A percentile compares a stretch with the other conserved stretches of the same genome.
phyloP scores from a whole-genome alignment of 805 yeast genomes.

The Myxozyma monticola region DNA sequence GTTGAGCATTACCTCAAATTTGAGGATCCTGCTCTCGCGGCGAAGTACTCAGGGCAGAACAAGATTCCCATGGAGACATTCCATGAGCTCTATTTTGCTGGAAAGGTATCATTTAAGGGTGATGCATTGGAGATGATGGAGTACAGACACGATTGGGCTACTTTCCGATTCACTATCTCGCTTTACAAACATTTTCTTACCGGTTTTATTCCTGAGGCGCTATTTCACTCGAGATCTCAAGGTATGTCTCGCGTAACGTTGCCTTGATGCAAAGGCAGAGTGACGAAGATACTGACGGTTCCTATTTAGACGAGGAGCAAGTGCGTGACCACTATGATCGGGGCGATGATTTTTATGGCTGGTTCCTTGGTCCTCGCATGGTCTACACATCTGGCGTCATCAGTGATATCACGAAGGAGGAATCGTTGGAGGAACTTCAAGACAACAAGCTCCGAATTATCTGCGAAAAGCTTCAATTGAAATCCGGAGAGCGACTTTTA shows the following conservation, averaged over 20 bases:
- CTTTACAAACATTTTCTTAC: conserved; percentile 77
- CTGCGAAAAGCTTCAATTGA: conserved; percentile 78
- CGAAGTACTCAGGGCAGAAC: conserved; percentile 66
- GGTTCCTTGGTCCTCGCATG: conserved; percentile 95
- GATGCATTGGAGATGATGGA: conserved; percentile 82
- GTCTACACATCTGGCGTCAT: conserved; percentile 86
- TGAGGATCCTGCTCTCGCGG: conserved; percentile 68
- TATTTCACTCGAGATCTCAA: conserved; percentile 87
- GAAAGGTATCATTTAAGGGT: conserved; percentile 83
- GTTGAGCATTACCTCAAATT: conserved; percentile 78
- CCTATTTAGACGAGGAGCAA: conserved; percentile 76
- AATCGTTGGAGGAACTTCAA: conserved; percentile 70
- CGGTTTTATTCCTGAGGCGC: conserved; percentile 90
- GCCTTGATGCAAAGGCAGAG: too few relatives aligned
- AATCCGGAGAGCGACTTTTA: conserved; percentile 70
- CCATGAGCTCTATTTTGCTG: conserved; percentile 81
- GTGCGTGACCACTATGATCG: conserved; percentile 95
- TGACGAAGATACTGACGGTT: not conserved
- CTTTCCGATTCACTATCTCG: conserved; percentile 71
- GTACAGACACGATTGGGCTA: conserved; percentile 89
- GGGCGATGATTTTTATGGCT: conserved; percentile 91
- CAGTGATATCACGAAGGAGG: conserved; percentile 66
- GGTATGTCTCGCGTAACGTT: conserved; percentile 6
- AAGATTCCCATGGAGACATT: conserved; percentile 92
- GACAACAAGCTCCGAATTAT: conserved; percentile 87